Base-by-base conservation (phyloP, 306 rosid species). In the Quercus parvula region DNA sequence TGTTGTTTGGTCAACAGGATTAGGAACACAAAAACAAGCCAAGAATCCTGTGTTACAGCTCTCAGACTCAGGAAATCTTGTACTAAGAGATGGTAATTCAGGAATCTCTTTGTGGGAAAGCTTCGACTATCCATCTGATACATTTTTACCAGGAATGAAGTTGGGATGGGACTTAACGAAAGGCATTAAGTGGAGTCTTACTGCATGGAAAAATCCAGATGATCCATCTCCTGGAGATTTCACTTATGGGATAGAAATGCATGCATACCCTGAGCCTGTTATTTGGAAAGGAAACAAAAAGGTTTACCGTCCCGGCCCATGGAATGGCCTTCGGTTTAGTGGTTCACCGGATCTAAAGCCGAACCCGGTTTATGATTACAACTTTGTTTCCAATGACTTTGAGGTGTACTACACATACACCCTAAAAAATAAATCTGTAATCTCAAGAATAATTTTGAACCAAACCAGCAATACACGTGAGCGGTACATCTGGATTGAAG, bases 321-420 rank as follows among this genome's bases (percentile, higher is more conserved):
- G 84, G 84, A 75, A 81, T 35, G 83, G 83, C 2, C 25, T 73
- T 38, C 54, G 41, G 12, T 74, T 51, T n/a, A 79, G 69, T 33
- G 83, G 83, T 6, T 6, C 74, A 33, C 38, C 38, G 7, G 38
- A 5, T 33, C 38, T 33, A 33, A 33, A 33, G 38, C 38, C 38
- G 38, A 0, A 67, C 78, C 17, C 52, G 55, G 38, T 33, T 33
- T 33, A 33, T 33, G 38, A 33, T 33, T 33, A 33, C 38, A 33
- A 33, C 6, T 33, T 33, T 33, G 38, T 33, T 33, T 2, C 25
- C 64, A 24, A 56, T 24, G 52, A 58, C 27, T 61, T 57, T 71
- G 77, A 79, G 52, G 33, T 58, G 2, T 79, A 79, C 22, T 79
- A 58, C 70, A 59, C 22, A 1, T 71, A 41, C 58, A 19, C 12